Base-by-base conservation (phyloP, 257 asterid genomes). In the Lithospermum erythrorhizon region DNA sequence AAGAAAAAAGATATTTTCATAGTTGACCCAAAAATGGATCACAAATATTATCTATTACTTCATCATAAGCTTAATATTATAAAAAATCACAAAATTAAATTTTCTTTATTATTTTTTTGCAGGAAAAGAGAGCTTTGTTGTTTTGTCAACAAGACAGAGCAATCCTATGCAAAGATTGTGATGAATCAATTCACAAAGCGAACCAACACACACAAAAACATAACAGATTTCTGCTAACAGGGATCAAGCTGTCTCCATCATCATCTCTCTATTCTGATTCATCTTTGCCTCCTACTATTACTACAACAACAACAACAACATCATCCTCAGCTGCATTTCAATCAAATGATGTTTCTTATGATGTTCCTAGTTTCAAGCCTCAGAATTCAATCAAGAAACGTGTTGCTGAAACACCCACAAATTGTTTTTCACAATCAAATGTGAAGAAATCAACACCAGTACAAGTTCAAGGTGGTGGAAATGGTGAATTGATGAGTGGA, bases 111-210 rank as follows among this genome's bases (percentile, higher is more conserved):
- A n/a, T 27, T 25, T 25, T 52, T 66, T 58, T 56, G 32, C 49
- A 93, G 99, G 95, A 89, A 70, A 86, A 77, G 55, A 83, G 77
- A 74, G 99, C 94, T 5, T 86, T 93, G 70, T 75, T 93, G 70
- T 89, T 93, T 63, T 93, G 99, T 67, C 97, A 84, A 73, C 84
- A 89, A 65, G 99, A 93, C 67, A 78, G 99, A 55, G 96, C 99
- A 52, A 79, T 93, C 61, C 62, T 93, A 20, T 93, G 99, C 70
- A 78, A 77, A 62, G 95, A 83, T 21, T 93, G 98, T 62, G 98
- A 93, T 68, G 41, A 55, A 23, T 65, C 89, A 11, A 81, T 93
- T 56, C 98, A 93, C 73, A 86, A 78, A 68, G 83, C 85, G 10
- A 93, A 93, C 53, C 77, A 77, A 58, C 90, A 74, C 53, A 93